These are phyloP conservation scores for Ruellia speciosa DNA, from an alignment of 305 asterid species.

Conservation along the genomic window DNA sequence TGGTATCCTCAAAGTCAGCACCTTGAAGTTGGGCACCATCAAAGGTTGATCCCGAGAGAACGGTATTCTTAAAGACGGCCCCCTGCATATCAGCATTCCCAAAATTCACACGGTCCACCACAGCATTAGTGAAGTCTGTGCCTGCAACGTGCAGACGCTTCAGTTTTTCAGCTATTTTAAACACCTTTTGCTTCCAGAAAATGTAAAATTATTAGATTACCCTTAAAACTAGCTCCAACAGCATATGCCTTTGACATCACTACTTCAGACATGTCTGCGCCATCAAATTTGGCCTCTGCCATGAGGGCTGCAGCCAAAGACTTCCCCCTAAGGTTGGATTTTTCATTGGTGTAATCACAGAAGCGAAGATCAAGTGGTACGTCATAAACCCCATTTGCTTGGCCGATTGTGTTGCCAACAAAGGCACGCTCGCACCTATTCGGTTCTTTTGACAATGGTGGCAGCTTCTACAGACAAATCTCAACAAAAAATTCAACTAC, in stretches of 20 bases:
- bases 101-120: conserved; percentile 76
- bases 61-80: conserved; percentile 70
- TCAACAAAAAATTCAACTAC: neutral
- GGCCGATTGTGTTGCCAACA: conserved; percentile 86
- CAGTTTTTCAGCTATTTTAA: neutral
- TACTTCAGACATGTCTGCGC: conserved; percentile 91
- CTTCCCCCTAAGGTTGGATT: conserved; percentile 85
- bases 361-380: conserved; percentile 92
- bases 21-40: conserved; percentile 63
- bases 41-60: conserved; percentile 87
- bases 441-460: conserved; percentile 83
- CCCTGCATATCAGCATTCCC: conserved; percentile 72
- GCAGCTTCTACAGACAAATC: conserved; percentile 63
- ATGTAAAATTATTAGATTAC: conserved; percentile 21
- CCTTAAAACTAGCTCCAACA: conserved; percentile 87
- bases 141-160: conserved; percentile 30
- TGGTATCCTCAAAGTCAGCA: conserved; percentile 81
- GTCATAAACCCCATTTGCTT: conserved; percentile 95
- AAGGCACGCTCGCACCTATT: conserved; percentile 85
- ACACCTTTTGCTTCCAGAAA: neutral
- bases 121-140: conserved; percentile 76
- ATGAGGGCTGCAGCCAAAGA: conserved; percentile 84
- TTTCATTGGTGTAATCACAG: conserved; percentile 83
- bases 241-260: conserved; percentile 97
- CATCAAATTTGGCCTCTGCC: conserved; percentile 94